phyloP scores from a whole-genome alignment of 2,329 filamentous ascomycete genomes.

The Tolypocladium album region DNA sequence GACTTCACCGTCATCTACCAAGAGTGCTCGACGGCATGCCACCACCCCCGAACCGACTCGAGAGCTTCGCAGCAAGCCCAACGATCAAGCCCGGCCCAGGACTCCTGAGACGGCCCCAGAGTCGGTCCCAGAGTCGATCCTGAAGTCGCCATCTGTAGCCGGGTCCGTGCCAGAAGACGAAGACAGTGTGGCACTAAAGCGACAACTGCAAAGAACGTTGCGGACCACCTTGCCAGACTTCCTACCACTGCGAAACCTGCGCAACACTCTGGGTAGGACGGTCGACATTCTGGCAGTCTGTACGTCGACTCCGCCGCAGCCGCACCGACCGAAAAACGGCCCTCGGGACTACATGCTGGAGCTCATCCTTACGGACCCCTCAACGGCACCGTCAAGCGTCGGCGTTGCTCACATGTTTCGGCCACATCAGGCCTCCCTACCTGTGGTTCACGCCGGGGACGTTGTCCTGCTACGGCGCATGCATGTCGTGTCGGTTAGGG shows the following conservation, averaged over 20 bases:
- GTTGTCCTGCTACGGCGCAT: slow-evolving; percentile 48
- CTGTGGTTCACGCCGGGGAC: slow-evolving; percentile 44
- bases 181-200: slow-evolving; percentile 26
- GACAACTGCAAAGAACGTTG: slow-evolving; percentile 34
- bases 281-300: slow-evolving; percentile 46
- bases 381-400: slow-evolving; percentile 36
- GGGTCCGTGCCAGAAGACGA: slow-evolving; percentile 13
- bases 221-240: slow-evolving; percentile 41
- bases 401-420: slow-evolving; percentile 47
- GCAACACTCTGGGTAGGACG: slow-evolving; percentile 35
- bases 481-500: slow-evolving; percentile 39
- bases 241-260: slow-evolving; percentile 39
- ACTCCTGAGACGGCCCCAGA: slow-evolving; percentile 11
- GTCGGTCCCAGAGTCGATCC: slow-evolving; percentile 6
- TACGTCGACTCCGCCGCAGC: slow-evolving; percentile 36
- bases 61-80: slow-evolving; percentile 12
- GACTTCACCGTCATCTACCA: slow-evolving; percentile 6
- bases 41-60: slow-evolving; percentile 12
- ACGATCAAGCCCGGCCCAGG: slow-evolving; percentile 8
- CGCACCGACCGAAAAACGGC: slow-evolving; percentile 44
- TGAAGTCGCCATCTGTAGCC: slow-evolving; percentile 17
- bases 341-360: slow-evolving; percentile 49
- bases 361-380: slow-evolving; percentile 47
- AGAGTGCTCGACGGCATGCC: slow-evolving; percentile 10
- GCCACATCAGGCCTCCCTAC: slow-evolving; percentile 45